A percentile compares a stretch with the other conserved stretches of the same genome.
Conservation (phyloP, 495 filamentous ascomycete genomes). For the Penicillium antarcticum region DNA sequence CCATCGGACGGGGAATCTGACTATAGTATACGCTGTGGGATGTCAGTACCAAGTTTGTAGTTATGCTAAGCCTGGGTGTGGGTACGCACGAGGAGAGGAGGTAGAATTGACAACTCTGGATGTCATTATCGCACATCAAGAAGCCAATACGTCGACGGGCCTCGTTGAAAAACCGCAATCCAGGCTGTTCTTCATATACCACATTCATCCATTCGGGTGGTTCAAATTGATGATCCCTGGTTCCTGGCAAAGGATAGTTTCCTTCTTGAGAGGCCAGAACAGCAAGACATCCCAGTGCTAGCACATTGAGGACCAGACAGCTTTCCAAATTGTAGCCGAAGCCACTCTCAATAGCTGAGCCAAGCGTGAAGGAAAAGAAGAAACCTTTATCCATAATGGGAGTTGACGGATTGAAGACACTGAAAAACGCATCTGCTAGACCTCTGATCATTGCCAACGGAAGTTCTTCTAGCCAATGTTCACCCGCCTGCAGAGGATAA, state of each 20-base stretch:
- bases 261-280: conserved; percentile 43
- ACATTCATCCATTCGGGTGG: conserved; percentile 43
- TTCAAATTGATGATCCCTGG: conserved; percentile 34
- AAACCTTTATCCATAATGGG: conserved; percentile 49
- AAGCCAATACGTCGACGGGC: conserved; percentile 46
- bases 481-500: conserved; percentile 35
- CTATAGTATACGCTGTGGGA: conserved; percentile 32
- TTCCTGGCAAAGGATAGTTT: conserved; percentile 41
- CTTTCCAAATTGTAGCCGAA: conserved; percentile 46
- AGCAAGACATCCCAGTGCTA: conserved; percentile 43
- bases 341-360: conserved; percentile 39
- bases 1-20: conserved; percentile 46
- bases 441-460: conserved; percentile 43
- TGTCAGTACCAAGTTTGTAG: conserved; percentile 6
- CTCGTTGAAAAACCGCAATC: conserved; percentile 46
- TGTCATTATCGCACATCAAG: conserved; percentile 45
- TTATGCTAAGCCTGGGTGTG: background rate
- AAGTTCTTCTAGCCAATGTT: conserved; percentile 39
- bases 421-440: conserved; percentile 43
- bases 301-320: conserved; percentile 42
- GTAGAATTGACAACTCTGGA: conserved; percentile 48
- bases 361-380: conserved; percentile 44
- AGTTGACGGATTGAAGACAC: conserved; percentile 43
- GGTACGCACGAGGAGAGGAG: conserved; percentile 40
- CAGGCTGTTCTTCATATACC: conserved; percentile 39